Percentiles rank a stretch among this genome's conserved stretches.
Conservation (phyloP, 2,329 filamentous ascomycete genomes). For the Grosmannia penicillata region DNA sequence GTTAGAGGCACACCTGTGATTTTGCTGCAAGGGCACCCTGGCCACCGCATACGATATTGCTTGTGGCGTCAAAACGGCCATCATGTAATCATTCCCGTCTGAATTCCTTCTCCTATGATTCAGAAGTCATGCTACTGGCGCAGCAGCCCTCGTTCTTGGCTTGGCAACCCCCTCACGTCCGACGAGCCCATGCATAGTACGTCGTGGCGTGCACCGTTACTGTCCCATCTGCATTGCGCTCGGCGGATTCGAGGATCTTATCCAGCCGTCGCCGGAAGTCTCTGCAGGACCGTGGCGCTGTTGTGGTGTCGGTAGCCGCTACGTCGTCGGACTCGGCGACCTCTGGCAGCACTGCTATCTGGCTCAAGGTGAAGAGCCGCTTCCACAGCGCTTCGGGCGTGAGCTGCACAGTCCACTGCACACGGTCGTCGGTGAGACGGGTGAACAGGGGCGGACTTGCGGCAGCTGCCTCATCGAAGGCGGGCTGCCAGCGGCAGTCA, state of each 20-base stretch:
- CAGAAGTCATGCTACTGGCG: too few relatives aligned
- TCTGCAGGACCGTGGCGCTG: slow-evolving; percentile 22
- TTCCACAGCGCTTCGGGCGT: slow-evolving; percentile 46
- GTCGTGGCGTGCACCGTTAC: slow-evolving; percentile 50
- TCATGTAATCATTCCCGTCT: too few relatives aligned
- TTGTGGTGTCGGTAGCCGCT: too few relatives aligned
- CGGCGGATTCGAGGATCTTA: slow-evolving; percentile 38
- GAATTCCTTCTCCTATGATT: too few relatives aligned
- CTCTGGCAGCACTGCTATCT: slow-evolving; percentile 42
- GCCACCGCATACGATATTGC: too few relatives aligned
- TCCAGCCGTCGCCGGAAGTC: slow-evolving; percentile 35
- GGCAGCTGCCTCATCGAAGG: slow-evolving; percentile 38
- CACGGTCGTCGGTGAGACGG: slow-evolving; percentile 40
- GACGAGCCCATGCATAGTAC: slow-evolving; percentile 46
- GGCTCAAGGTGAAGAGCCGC: slow-evolving; percentile 50
- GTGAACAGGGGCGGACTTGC: slow-evolving; percentile 35
- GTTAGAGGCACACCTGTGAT: too few relatives aligned
- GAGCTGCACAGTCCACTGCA: slow-evolving; percentile 44
- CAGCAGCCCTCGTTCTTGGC: too few relatives aligned
- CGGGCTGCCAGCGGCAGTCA: slow-evolving; percentile 44
- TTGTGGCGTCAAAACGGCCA: too few relatives aligned
- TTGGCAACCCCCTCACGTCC: slow-evolving; percentile 19
- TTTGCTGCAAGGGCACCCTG: too few relatives aligned
- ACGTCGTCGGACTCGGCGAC: background rate
- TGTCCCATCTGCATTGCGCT: slow-evolving; percentile 45